phyloP scores from a whole-genome alignment of 352 stramenopile species.

The Pythium brassicae region DNA sequence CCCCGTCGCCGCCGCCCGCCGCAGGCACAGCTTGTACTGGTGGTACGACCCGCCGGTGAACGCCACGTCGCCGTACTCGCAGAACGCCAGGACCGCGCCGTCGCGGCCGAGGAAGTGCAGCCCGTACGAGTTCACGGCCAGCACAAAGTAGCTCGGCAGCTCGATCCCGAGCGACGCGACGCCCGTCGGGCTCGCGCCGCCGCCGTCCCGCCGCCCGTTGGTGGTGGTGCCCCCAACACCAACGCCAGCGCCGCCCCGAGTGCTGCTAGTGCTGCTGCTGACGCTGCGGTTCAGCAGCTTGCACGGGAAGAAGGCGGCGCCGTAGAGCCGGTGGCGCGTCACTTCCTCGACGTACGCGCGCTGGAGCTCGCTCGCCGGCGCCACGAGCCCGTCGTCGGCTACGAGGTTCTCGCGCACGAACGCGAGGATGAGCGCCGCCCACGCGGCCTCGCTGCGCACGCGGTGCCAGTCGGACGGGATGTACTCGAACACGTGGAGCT shows the following conservation, averaged over 20 bases:
- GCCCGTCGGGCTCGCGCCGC: background rate
- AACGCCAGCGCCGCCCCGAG: constrained; percentile 4
- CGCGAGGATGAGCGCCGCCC: constrained; percentile 70
- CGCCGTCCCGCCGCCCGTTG: constrained; percentile 17
- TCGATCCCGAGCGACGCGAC: constrained; percentile 38
- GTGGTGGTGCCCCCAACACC: background rate
- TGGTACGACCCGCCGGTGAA: constrained; percentile 53
- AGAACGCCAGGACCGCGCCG: constrained; percentile 56
- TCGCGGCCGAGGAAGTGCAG: constrained; percentile 87
- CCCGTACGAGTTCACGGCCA: constrained; percentile 88
- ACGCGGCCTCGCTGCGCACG: constrained; percentile 71
- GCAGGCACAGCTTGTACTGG: constrained; percentile 65
- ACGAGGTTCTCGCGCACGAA: constrained; percentile 49
- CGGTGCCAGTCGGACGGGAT: constrained; percentile 74
- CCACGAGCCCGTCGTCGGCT: constrained; percentile 26
- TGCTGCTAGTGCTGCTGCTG: background rate
- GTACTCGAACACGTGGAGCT: constrained; percentile 82
- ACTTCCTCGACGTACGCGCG: constrained; percentile 83
- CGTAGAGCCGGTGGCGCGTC: constrained; percentile 79
- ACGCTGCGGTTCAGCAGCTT: constrained; percentile 44
- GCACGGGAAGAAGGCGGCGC: constrained; percentile 85
- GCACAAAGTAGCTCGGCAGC: constrained; percentile 80
- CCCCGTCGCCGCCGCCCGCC: constrained; percentile 13
- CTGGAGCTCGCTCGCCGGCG: constrained; percentile 57
- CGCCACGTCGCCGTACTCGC: constrained; percentile 58